These are phyloP conservation scores for Potentilla sterilis DNA, from an alignment of 306 rosid genomes.

Conservation along the genomic window DNA sequence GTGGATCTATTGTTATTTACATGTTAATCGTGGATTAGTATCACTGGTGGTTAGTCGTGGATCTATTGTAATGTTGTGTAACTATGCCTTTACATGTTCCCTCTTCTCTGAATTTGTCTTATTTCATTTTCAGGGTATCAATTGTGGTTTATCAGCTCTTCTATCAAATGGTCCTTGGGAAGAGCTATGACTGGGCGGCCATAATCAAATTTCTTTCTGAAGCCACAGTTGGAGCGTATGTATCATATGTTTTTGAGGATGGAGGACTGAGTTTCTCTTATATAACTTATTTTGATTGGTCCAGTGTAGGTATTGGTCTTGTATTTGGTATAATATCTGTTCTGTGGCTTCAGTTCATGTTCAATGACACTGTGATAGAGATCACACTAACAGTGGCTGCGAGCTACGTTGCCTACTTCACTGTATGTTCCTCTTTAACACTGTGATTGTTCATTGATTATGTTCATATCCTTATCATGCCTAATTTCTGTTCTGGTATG, in stretches of 20 bases:
- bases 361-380: slow-evolving; percentile 93
- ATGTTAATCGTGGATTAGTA: not conserved
- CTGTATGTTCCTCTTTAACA: not conserved
- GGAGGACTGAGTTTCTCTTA: slow-evolving; percentile 16
- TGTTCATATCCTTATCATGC: slow-evolving; percentile 2
- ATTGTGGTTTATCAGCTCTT: slow-evolving; percentile 94
- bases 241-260: slow-evolving; percentile 39
- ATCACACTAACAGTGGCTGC: slow-evolving; percentile 43
- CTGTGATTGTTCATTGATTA: slow-evolving; percentile 16
- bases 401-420: not conserved
- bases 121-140: slow-evolving; percentile 66
- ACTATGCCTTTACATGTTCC: slow-evolving; percentile 16
- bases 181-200: slow-evolving; percentile 62
- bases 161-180: slow-evolving; percentile 87
- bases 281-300: slow-evolving; percentile 32
- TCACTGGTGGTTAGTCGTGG: not conserved
- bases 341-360: slow-evolving; percentile 87
- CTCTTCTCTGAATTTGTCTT: slow-evolving; percentile 25
- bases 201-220: slow-evolving; percentile 60
- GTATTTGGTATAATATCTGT: slow-evolving; percentile 86
- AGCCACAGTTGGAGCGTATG: slow-evolving; percentile 93
- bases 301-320: slow-evolving; percentile 92
- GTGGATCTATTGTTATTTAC: not conserved
- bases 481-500: slow-evolving; percentile 8
- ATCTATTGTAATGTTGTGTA: not conserved